phyloP scores from a whole-genome alignment of 192 early-diverging fungal genomes.

The Podila clonocystis region DNA sequence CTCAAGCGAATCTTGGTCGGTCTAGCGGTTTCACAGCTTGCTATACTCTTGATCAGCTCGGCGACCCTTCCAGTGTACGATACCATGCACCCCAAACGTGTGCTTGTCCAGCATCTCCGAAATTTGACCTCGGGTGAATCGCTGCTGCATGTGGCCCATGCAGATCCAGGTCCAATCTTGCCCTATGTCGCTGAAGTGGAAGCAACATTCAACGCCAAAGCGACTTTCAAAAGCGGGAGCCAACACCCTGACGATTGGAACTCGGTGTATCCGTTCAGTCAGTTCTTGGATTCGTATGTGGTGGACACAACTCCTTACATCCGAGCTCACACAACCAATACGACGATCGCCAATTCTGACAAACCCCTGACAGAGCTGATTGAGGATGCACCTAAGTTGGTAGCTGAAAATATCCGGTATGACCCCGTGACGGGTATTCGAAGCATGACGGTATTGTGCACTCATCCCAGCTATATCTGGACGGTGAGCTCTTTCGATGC shows the following conservation, averaged over 20 bases:
- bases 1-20: constrained; percentile 39
- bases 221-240: constrained; percentile 24
- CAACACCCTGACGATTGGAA: constrained; percentile 64
- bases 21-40: constrained; percentile 43
- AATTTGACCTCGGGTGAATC: constrained; percentile 69
- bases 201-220: constrained; percentile 45
- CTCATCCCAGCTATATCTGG: constrained; percentile 65
- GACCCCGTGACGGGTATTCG: constrained; percentile 56
- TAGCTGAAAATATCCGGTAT: constrained; percentile 53
- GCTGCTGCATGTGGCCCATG: constrained; percentile 64
- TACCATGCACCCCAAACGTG: constrained; percentile 69
- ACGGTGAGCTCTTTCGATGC: constrained; percentile 72
- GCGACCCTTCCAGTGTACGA: constrained; percentile 60
- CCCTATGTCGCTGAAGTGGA: constrained; percentile 55
- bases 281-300: constrained; percentile 63
- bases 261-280: constrained; percentile 70
- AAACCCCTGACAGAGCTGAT: constrained; percentile 30
- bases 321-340: constrained; percentile 50
- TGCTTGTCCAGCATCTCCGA: constrained; percentile 70
- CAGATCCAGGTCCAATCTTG: constrained; percentile 63
- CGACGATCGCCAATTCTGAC: constrained; percentile 11
- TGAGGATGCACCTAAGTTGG: constrained; percentile 45
- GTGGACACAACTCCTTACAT: constrained; percentile 57
- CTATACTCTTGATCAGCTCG: constrained; percentile 30
- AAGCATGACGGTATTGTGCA: constrained; percentile 55